phyloP scores from a whole-genome alignment of 208 protist species.

The Acanthamoeba healyi region DNA sequence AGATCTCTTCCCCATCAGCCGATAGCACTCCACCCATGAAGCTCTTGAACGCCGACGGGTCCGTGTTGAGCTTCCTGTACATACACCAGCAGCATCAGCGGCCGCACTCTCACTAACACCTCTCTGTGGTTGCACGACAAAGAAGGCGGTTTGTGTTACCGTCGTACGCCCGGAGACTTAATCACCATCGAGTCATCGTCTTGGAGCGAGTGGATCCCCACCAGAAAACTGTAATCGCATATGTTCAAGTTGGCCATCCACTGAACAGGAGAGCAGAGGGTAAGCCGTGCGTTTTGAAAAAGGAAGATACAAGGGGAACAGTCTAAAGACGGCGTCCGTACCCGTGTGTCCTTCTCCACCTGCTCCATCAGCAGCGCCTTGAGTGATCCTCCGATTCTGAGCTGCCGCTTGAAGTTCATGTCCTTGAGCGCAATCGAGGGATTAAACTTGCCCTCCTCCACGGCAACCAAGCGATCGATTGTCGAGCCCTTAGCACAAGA shows the following conservation, averaged over 20 bases:
- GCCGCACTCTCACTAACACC: too few species aligned
- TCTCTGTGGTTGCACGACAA: too few species aligned
- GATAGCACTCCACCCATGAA: neutral
- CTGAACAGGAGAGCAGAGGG: too few species aligned
- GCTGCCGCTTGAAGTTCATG: constrained; percentile 55
- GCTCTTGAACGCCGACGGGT: constrained; percentile 50
- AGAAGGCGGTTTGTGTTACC: too few species aligned
- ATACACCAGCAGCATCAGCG: too few species aligned
- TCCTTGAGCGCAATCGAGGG: constrained; percentile 39
- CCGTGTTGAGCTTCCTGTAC: neutral
- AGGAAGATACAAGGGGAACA: neutral
- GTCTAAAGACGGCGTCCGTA: neutral
- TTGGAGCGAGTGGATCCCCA: constrained; percentile 11
- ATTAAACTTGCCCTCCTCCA: constrained; percentile 57
- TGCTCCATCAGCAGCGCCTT: constrained; percentile 75
- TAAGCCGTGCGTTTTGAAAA: too few species aligned
- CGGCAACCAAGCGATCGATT: constrained; percentile 55
- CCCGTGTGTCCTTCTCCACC: constrained; percentile 74
- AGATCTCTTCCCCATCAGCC: neutral
- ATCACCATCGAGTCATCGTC: neutral
- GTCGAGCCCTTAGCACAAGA: constrained; percentile 69
- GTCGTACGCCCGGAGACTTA: neutral
- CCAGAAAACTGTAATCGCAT: constrained; percentile 49
- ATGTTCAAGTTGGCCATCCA: constrained; percentile 48
- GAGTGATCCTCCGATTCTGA: constrained; percentile 2